phyloP scores from a whole-genome alignment of 1,139 yeast species.

The Zygoascus hellenicus region DNA sequence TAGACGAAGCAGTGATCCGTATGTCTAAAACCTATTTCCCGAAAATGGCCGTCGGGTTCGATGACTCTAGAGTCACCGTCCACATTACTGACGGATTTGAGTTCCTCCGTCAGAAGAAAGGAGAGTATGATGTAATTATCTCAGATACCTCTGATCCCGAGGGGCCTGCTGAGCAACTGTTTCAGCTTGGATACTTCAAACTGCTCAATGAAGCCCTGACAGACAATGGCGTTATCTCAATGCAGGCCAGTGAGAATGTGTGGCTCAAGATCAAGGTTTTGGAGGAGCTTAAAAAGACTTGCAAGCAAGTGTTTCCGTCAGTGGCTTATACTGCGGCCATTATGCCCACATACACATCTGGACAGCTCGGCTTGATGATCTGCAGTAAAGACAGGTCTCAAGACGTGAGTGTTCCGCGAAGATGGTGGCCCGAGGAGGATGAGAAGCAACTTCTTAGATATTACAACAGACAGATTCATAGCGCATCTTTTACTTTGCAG shows the following conservation, averaged over 20 bases:
- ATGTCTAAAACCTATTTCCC: constrained; percentile 74
- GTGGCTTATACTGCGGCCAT: constrained; percentile 82
- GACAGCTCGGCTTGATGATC: constrained; percentile 84
- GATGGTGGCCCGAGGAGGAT: constrained; percentile 43
- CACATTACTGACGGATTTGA: constrained; percentile 86
- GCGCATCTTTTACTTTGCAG: constrained; percentile 78
- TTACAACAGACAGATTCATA: constrained; percentile 68
- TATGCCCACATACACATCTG: constrained; percentile 95
- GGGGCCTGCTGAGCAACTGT: constrained; percentile 94
- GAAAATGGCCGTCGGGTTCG: constrained; percentile 65
- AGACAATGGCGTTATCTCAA: constrained; percentile 73
- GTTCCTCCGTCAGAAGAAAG: constrained; percentile 50
- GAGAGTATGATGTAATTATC: constrained; percentile 75
- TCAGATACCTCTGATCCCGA: constrained; percentile 97
- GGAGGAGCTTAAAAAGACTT: constrained; percentile 52
- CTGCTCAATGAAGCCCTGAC: constrained; percentile 63
- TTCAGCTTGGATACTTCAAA: constrained; percentile 76
- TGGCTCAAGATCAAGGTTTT: constrained; percentile 80
- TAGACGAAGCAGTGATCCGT: constrained; percentile 79
- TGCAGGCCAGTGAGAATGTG: constrained; percentile 87
- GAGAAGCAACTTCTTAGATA: constrained; percentile 58
- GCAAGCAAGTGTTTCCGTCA: constrained; percentile 65
- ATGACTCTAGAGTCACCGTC: constrained; percentile 67
- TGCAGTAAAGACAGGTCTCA: constrained; percentile 58
- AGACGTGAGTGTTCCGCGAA: constrained; percentile 51